These are phyloP conservation scores for Arthroderma sp. DNA, from an alignment of 2,329 filamentous ascomycete species.

Conservation along the genomic window DNA sequence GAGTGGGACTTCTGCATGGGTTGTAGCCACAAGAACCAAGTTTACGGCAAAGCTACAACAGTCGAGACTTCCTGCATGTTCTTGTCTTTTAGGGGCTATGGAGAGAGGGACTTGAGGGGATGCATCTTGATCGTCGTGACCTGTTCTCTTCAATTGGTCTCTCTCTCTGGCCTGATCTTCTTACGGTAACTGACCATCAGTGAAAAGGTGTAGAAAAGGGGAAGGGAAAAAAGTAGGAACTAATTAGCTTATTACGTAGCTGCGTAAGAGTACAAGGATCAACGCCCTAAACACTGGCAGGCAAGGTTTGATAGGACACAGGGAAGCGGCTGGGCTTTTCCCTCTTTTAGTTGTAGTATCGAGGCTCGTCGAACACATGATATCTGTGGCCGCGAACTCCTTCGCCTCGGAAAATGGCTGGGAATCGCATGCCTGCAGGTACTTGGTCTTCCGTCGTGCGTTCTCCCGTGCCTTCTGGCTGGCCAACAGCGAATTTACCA, in stretches of 20 bases:
- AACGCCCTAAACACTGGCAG: not conserved
- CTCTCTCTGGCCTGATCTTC: no score
- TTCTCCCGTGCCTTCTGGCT: constrained; percentile 51
- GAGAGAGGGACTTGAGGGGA: no score
- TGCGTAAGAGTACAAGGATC: not conserved
- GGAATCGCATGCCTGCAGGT: constrained; percentile 68
- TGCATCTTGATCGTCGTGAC: no score
- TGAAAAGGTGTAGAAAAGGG: no score
- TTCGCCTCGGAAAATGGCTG: constrained; percentile 66
- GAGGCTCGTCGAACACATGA: constrained; percentile 87
- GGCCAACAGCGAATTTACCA: constrained; percentile 82
- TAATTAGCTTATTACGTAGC: constrained; percentile 3
- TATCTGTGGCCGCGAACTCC: constrained; percentile 84
- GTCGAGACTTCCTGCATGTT: no score
- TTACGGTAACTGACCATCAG: not conserved
- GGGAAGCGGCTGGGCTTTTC: not conserved
- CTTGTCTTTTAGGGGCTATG: not conserved
- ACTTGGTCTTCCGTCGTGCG: constrained; percentile 62
- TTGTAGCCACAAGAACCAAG: constrained; percentile 4
- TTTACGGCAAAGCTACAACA: not conserved
- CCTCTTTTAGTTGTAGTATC: constrained; percentile 45
- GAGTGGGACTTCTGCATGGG: not conserved
- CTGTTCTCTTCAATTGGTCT: no score
- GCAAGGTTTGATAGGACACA: not conserved
- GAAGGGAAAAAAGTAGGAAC: not conserved